Evolutionary conservation across 2,329 filamentous ascomycete genomes (phyloP).

Genomic region (Diaporthe ilicicola): DNA sequence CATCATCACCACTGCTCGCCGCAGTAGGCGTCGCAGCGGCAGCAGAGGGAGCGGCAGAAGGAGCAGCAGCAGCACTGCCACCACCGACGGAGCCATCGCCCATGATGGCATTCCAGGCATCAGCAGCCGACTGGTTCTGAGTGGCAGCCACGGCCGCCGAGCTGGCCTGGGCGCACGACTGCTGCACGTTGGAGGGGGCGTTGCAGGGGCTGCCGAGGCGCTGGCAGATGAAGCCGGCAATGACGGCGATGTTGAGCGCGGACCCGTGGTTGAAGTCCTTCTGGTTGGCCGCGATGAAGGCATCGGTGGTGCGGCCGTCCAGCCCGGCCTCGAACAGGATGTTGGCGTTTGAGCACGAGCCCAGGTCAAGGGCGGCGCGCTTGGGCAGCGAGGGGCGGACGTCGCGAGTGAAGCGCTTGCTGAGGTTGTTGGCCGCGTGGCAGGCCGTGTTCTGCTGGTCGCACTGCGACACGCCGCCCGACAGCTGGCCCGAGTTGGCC

Average conservation of each 20-base stretch:
- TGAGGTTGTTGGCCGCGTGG: slow-evolving; percentile 32
- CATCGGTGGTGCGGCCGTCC: slow-evolving; percentile 52
- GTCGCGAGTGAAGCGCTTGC: not conserved
- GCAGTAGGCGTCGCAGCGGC: slow-evolving; percentile 20
- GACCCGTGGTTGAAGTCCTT: slow-evolving; percentile 55
- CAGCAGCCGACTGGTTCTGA: slow-evolving; percentile 44
- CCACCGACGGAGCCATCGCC: slow-evolving; percentile 29
- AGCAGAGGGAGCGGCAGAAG: slow-evolving; percentile 30
- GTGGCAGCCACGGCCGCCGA: slow-evolving; percentile 39
- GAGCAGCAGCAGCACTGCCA: slow-evolving; percentile 33
- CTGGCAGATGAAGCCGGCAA: slow-evolving; percentile 57
- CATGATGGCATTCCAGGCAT: slow-evolving; percentile 45
- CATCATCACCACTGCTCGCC: slow-evolving; percentile 4
- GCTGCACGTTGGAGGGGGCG: slow-evolving; percentile 40
- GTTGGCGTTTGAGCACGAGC: slow-evolving; percentile 50
- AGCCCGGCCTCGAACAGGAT: slow-evolving; percentile 53
- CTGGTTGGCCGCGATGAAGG: slow-evolving; percentile 53
- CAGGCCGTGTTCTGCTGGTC: slow-evolving; percentile 46
- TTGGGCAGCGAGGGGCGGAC: not conserved
- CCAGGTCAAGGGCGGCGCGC: slow-evolving; percentile 45
- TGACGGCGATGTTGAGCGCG: slow-evolving; percentile 55
- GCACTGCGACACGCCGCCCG: slow-evolving; percentile 47
- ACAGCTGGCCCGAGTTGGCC: slow-evolving; percentile 46
- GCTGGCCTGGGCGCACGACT: slow-evolving; percentile 39
- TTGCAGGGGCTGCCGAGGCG: slow-evolving; percentile 47